These are phyloP conservation scores for Multifurca ochricompacta DNA, from an alignment of 768 basidiomycete genomes.

Conservation along the genomic window DNA sequence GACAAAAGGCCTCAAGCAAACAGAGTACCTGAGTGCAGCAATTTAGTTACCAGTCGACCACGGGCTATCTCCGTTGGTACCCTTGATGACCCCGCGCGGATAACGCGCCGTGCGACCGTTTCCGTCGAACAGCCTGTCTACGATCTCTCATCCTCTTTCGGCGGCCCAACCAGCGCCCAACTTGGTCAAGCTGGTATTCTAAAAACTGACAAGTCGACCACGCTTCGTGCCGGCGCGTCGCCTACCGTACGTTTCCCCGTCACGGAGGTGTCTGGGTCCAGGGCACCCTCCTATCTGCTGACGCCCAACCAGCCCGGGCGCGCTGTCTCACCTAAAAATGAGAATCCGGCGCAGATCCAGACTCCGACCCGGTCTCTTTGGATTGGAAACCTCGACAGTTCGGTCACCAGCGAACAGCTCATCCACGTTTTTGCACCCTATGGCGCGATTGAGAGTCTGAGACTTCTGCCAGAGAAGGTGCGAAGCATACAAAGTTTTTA, in stretches of 20 bases:
- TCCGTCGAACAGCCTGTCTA: slow-evolving; percentile 32
- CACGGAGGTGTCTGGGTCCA: slow-evolving; percentile 22
- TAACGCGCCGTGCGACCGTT: slow-evolving; percentile 57
- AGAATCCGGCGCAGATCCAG: slow-evolving; percentile 71
- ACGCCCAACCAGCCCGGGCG: slow-evolving; percentile 62
- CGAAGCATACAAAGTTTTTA: slow-evolving; percentile 12
- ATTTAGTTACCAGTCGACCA: slow-evolving; percentile 38
- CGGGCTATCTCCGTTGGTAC: slow-evolving; percentile 86
- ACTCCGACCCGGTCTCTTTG: slow-evolving; percentile 93
- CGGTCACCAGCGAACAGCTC: slow-evolving; percentile 89
- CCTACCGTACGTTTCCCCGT: slow-evolving; percentile 22
- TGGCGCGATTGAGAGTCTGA: slow-evolving; percentile 92
- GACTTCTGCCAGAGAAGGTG: slow-evolving; percentile 96
- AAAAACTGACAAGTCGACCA: slow-evolving; percentile 30
- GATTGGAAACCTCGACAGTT: slow-evolving; percentile 97
- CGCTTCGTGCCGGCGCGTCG: slow-evolving; percentile 10
- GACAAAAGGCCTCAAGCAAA: slow-evolving; percentile 10
- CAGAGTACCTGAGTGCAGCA: slow-evolving; percentile 18
- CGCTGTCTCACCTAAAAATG: slow-evolving; percentile 77
- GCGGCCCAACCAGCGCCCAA: slow-evolving; percentile 30
- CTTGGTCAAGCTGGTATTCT: slow-evolving; percentile 21
- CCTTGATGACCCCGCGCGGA: slow-evolving; percentile 70
- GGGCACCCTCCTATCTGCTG: slow-evolving; percentile 59
- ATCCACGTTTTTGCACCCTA: slow-evolving; percentile 95
- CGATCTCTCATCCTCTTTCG: slow-evolving; percentile 44